Conservation (phyloP, 768 basidiomycete species). For the Podaxis carcinomalis region DNA sequence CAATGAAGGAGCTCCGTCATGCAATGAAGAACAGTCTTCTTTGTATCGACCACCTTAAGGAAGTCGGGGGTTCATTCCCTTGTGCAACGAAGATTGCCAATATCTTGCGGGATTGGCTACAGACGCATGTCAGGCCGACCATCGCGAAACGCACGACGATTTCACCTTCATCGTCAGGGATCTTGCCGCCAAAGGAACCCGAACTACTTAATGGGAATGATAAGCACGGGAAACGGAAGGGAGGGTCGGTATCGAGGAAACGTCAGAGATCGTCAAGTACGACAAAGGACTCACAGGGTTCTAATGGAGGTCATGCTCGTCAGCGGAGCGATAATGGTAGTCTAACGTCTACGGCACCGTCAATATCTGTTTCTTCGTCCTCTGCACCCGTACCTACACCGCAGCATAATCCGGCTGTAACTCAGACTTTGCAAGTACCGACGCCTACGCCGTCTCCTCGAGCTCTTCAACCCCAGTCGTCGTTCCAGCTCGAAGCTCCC, state of each 20-base stretch:
- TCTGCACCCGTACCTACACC: not conserved
- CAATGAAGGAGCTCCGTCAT: conserved; percentile 40
- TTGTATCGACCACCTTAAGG: conserved; percentile 46
- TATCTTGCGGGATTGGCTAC: conserved; percentile 40
- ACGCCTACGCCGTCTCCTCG: not conserved
- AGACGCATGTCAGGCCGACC: conserved; percentile 38
- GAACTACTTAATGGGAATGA: not conserved
- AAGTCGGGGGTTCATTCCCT: conserved; percentile 51
- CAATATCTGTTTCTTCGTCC: not conserved
- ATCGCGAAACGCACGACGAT: conserved; percentile 28
- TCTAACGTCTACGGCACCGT: not conserved
- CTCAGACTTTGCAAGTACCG: not conserved
- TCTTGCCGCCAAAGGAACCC: conserved; percentile 1
- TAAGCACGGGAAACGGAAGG: not conserved
- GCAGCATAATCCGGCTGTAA: not conserved
- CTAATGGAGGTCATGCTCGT: not conserved
- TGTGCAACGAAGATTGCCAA: conserved; percentile 46
- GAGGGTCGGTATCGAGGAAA: not conserved
- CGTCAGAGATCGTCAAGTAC: not conserved
- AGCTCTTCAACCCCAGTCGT: not conserved
- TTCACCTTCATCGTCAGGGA: conserved; percentile 4
- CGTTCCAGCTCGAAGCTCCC: not conserved
- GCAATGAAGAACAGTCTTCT: conserved; percentile 39
- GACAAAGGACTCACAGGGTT: not conserved
- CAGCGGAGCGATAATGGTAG: not conserved